Base-by-base conservation (phyloP, 1,284 basidiomycete species). In the Pisolithus thermaeus region DNA sequence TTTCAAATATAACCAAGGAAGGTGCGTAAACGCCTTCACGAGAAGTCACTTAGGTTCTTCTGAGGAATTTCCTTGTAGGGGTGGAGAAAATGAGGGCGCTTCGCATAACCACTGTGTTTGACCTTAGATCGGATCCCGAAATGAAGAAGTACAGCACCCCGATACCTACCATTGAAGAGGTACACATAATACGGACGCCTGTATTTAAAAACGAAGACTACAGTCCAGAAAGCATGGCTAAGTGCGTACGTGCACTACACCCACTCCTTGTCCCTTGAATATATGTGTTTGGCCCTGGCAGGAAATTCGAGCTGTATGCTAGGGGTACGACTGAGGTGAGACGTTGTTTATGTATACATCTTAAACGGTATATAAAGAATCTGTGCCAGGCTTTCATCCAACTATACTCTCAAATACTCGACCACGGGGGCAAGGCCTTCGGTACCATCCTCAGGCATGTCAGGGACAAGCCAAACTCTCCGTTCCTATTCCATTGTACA, bases 191-290 rank as follows among this genome's bases (percentile, higher is more conserved):
- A 18, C 79, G 75, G 52, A 67, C 72, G 16, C 86, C 87, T 1
- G 84, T 89, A 36, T 90, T 90, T 61, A 71, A 78, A 59, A 79
- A 69, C 40, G 83, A 83, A 59, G 87, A 90, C 63, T 90, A 90
- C 64, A 87, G 84, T 59, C 87, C 87, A 25, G 84, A 89, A 67
- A 80, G 78, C 68, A 87, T 89, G 80, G 83, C 87, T 57, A 84
- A 80, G 87, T 89, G 70, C 69, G 84, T 81, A 66, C 69, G 69
- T 74, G 69, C 53, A 40, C 28, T 16, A 38, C 40, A 41, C 41
- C 41, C 25, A 23, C 8, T 6, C 52, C 23, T 42, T 23, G 27
- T 39, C 28, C 30, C 30, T 56, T 37, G 46, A 27, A 49, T 58
- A 44, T 52, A 58, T 59, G 60, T 50, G 27, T 41, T 30, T 38